Base-by-base conservation (phyloP, 768 basidiomycete species). In the Mycena maculata region DNA sequence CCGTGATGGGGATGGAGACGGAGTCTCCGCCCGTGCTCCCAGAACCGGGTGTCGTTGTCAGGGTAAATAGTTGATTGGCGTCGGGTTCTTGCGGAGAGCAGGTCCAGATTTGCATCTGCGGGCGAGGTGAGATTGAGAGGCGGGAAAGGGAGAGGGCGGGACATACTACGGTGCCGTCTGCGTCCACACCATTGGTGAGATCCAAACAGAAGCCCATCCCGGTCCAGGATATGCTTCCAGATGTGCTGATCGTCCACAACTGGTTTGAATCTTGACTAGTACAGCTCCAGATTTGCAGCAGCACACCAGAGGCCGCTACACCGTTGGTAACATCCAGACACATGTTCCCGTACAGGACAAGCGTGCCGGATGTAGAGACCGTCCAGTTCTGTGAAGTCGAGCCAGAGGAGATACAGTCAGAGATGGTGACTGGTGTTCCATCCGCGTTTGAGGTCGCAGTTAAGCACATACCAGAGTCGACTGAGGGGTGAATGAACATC, bases 81-180 rank as follows among this genome's bases (percentile, higher is more conserved):
- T 63, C 61, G 61, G 50, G 52, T 45, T 1, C 27, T 45, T 44
- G 50, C 15, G 61, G 31, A 20, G 16, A 6, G 61, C 61, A 63
- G 52, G 52, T n/a, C 61, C 61, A 63, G 41, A 63, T 63, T 63
- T 63, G 61, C 61, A 63, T 63, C 61, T 63, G 61, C 49, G 33
- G 36, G 48, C 45, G 42, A 38, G 48, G 58, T 60, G 36, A 60
- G 58, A 60, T 49, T 45, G 45, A 41, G 22, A 47, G 45, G 44
- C 44, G 30, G 30, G 47, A 49, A 38, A 50, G 48, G 33, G 27
- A 50, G 45, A 38, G 48, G 27, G 36, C 20, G 48, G 25, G 36
- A 49, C 58, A 60, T 57, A 57, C 56, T 57, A 57, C 56, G 42
- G 57, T 60, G 33, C 59, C 59, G 23, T 52, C 49, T 44, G 49